Conservation (phyloP, 73 alveolate genomes). For the Breviolum minutum region DNA sequence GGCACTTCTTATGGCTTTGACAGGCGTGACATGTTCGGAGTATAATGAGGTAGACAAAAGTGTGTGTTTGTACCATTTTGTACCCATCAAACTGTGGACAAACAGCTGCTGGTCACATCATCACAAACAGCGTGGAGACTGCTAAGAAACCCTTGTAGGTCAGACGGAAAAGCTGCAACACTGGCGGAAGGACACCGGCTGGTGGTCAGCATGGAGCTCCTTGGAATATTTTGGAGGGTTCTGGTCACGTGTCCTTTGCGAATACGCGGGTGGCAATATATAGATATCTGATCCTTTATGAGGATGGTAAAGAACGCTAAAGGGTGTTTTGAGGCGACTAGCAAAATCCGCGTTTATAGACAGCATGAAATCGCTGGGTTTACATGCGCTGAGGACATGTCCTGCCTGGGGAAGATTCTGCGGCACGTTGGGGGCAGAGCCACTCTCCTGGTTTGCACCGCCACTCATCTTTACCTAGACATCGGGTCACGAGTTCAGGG, state of each 20-base stretch:
- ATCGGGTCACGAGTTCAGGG: no score
- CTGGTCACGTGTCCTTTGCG: background rate
- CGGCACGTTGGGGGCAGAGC: conserved; percentile 45
- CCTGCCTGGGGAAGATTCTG: conserved; percentile 3
- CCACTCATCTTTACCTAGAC: background rate
- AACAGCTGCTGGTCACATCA: no score
- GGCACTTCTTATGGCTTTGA: conserved; percentile 26
- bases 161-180: conserved; percentile 41
- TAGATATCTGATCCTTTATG: no score
- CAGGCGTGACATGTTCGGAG: background rate
- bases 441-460: conserved; percentile 45
- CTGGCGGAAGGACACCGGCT: conserved; percentile 69
- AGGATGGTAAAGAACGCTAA: no score
- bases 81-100: no score
- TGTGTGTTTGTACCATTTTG: no score
- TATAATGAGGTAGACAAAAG: no score
- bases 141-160: no score
- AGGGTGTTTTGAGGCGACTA: no score
- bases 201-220: conserved; percentile 80
- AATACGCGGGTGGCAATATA: background rate
- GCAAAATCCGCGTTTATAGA: no score
- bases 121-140: no score
- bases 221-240: background rate
- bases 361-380: background rate
- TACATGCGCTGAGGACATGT: background rate